Evolutionary conservation across 148 eudicot species (phyloP).

Genomic region (Persicaria maculosa): DNA sequence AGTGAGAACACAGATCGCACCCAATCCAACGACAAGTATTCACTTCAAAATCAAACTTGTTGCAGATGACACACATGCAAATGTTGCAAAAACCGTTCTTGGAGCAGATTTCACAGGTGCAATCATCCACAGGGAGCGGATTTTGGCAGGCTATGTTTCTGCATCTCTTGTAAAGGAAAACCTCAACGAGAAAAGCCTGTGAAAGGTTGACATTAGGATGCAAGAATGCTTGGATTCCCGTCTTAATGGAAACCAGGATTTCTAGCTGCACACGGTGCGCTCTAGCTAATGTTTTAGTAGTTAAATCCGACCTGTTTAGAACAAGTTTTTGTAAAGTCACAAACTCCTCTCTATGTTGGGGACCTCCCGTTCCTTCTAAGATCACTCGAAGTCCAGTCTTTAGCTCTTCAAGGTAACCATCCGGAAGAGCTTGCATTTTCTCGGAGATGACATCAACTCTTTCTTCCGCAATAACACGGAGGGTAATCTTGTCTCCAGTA

Average conservation of each 20-base stretch:
- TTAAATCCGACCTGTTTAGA: conserved; percentile 44
- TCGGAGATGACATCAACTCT: conserved; percentile 42
- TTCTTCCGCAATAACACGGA: conserved; percentile 47
- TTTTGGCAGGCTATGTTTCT: conserved; percentile 55
- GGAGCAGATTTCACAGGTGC: conserved; percentile 44
- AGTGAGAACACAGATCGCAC: conserved; percentile 62
- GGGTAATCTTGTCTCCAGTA: conserved; percentile 65
- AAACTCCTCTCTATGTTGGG: conserved; percentile 48
- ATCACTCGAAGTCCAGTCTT: conserved; percentile 38
- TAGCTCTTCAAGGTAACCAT: conserved; percentile 37
- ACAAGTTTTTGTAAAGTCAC: conserved; percentile 43
- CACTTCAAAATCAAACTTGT: conserved; percentile 58
- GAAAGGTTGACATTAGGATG: conserved; percentile 50
- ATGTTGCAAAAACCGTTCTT: conserved; percentile 59
- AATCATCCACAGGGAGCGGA: conserved; percentile 50
- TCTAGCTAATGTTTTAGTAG: conserved; percentile 28
- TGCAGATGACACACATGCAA: conserved; percentile 61
- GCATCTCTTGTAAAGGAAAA: conserved; percentile 54
- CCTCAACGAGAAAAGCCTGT: conserved; percentile 42
- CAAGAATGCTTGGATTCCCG: conserved; percentile 56
- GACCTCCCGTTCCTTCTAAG: conserved; percentile 49
- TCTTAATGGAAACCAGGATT: conserved; percentile 49
- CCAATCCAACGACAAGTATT: conserved; percentile 67
- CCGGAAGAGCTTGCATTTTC: conserved; percentile 45
- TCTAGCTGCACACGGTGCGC: conserved; percentile 55